Evolutionary conservation across 1,284 basidiomycete species (phyloP).

Genomic region (Malassezia furfur): DNA sequence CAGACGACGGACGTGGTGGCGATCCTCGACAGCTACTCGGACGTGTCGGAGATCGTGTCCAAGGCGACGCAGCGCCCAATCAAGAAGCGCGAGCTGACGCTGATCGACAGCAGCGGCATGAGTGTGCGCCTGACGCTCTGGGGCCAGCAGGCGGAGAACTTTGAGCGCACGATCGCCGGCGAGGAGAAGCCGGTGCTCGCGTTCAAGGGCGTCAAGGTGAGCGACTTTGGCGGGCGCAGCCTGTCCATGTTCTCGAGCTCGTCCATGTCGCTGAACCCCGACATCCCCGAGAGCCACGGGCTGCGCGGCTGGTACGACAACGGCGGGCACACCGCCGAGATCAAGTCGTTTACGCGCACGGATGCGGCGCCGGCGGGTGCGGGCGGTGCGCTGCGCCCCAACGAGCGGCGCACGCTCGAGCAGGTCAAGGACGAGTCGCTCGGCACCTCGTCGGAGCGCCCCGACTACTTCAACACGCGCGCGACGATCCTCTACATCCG

Average conservation of each 20-base stretch:
- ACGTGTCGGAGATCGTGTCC: constrained; percentile 39
- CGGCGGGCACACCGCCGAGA: constrained; percentile 30
- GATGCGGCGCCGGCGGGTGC: constrained; percentile 28
- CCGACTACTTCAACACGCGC: constrained; percentile 69
- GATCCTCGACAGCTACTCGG: constrained; percentile 38
- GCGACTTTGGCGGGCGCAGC: constrained; percentile 73
- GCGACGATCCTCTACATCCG: constrained; percentile 87
- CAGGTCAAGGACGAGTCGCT: constrained; percentile 72
- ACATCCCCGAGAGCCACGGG: constrained; percentile 72
- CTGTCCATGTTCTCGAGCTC: constrained; percentile 64
- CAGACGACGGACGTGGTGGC: constrained; percentile 49
- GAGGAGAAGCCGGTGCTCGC: constrained; percentile 53
- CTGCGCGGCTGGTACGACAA: constrained; percentile 74
- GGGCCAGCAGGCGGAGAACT: constrained; percentile 89
- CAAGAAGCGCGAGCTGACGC: constrained; percentile 50
- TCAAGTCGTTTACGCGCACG: constrained; percentile 50
- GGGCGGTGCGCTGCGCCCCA: constrained; percentile 35
- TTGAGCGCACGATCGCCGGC: constrained; percentile 45
- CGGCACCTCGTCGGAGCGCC: constrained; percentile 64
- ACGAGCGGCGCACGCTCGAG: constrained; percentile 58
- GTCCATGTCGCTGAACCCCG: constrained; percentile 61
- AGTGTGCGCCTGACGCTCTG: constrained; percentile 82
- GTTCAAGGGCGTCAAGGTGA: constrained; percentile 89
- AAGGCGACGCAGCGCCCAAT: constrained; percentile 45
- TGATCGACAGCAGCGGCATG: constrained; percentile 76